phyloP scores from a whole-genome alignment of 305 asterid genomes.

The Fraxinus sp. region DNA sequence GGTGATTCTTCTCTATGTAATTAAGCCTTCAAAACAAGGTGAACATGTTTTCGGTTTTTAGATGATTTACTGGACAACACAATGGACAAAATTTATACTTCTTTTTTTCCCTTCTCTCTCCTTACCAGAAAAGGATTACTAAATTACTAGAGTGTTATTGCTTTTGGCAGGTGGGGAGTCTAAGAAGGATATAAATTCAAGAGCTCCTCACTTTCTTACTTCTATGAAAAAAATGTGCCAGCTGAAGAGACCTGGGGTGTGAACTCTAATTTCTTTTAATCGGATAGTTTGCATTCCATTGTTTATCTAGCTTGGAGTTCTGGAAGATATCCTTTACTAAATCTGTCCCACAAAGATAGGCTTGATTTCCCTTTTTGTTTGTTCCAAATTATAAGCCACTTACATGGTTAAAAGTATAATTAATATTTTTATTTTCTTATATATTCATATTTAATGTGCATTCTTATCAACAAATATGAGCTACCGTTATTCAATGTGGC shows the following conservation, averaged over 20 bases:
- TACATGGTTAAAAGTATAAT: too few species aligned
- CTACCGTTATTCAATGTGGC: too few species aligned
- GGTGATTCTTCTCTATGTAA: conserved; percentile 56
- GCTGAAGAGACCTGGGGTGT: conserved; percentile 71
- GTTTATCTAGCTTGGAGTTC: not conserved
- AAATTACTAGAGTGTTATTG: not conserved
- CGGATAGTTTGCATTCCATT: not conserved
- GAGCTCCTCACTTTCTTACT: conserved; percentile 52
- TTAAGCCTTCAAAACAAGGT: conserved; percentile 54
- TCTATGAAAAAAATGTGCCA: conserved; percentile 58
- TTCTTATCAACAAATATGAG: too few species aligned
- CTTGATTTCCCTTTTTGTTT: too few species aligned
- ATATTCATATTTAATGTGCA: too few species aligned
- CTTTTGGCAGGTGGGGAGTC: conserved; percentile 38
- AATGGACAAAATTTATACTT: not conserved
- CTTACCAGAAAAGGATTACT: not conserved
- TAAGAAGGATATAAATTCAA: conserved; percentile 36
- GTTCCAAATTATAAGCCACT: too few species aligned
- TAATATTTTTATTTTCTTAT: too few species aligned
- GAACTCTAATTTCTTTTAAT: not conserved
- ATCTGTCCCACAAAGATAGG: too few species aligned
- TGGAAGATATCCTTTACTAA: not conserved
- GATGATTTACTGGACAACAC: not conserved
- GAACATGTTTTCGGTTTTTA: not conserved
- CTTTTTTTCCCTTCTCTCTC: not conserved